Base-by-base conservation (phyloP, 352 stramenopile species). In the Pythium monospermum region DNA sequence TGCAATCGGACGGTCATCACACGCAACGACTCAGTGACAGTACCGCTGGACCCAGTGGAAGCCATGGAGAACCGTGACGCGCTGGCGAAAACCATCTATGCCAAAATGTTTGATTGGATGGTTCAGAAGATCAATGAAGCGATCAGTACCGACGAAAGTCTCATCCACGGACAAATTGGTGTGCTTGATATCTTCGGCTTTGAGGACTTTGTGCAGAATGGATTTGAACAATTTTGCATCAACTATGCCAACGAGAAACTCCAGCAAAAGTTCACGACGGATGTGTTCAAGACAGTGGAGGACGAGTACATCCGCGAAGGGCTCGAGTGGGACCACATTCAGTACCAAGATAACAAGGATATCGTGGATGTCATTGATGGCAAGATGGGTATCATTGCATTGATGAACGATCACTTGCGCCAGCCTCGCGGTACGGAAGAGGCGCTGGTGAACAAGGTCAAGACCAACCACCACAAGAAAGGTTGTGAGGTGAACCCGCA, bases 121-220 rank as follows among this genome's bases (percentile, higher is more conserved):
- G 95, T 99, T 43, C 72, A 89, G 44, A 87, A 83, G 43, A 91
- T 95, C 59, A 95, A 95, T 59, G 52, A 47, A 23, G 85, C 85
- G 16, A 95, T 95, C 56, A 87, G 76, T 53, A 83, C 78, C n/a
- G 75, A 88, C 19, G 79, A 87, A n/a, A 67, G 55, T 28, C 22
- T 48, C 18, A 89, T 87, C 43, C 75, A 79, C 40, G 84, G 81
- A 23, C 76, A 92, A 32, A 97, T 98, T 37, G 96, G 96, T 49
- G 95, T 99, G 30, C 69, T 99, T 44, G 96, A 99, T 90, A 99
- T 99, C 65, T 99, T 99, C 65, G 96, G 96, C 31, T 99, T 99
- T 59, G 96, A 99, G 70, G 96, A 97, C 59, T 99, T 99, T 55
- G 85, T 69, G 15, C 83, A 94, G 53, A 96, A 96, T 58, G 85